Percentiles rank a stretch among this genome's conserved stretches.
Evolutionary conservation across 768 basidiomycete genomes (phyloP).

Genomic region (Punctularia strigosozonata): DNA sequence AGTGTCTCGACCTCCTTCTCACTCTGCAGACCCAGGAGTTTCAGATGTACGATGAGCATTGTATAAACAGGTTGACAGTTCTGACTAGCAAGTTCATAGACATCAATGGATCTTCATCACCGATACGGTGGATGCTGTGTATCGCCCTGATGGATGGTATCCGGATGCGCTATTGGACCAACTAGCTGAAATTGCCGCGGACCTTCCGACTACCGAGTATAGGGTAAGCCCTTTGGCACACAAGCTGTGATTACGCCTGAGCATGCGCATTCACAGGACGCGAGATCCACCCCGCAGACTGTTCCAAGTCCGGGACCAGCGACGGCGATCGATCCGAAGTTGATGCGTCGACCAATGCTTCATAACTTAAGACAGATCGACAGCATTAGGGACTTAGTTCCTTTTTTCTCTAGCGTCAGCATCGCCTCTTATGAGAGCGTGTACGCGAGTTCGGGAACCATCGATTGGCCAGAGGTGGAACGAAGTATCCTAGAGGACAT

Average conservation of each 20-base stretch:
- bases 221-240: no score
- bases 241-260: no score
- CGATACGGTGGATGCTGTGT: slow-evolving; percentile 92
- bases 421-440: slow-evolving; percentile 84
- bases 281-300: no score
- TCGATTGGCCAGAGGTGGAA: slow-evolving; percentile 91
- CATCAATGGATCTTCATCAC: slow-evolving; percentile 99
- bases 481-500: slow-evolving; percentile 72
- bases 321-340: slow-evolving; percentile 24
- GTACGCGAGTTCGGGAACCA: slow-evolving; percentile 66
- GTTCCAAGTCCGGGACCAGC: slow-evolving; percentile 14
- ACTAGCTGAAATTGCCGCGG: slow-evolving; percentile 72
- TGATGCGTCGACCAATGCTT: slow-evolving; percentile 68
- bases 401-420: slow-evolving; percentile 87
- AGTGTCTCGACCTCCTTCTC: slow-evolving; percentile 87
- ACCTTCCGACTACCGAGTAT: slow-evolving; percentile 44
- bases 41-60: slow-evolving; percentile 89
- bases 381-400: slow-evolving; percentile 74
- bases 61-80: no score
- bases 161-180: slow-evolving; percentile 89
- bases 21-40: slow-evolving; percentile 95
- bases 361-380: slow-evolving; percentile 59
- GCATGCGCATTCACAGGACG: no score
- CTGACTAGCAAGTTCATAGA: slow-evolving; percentile 26
- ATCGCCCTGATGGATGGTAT: slow-evolving; percentile 71